These are phyloP conservation scores for Fraxinus baroniana DNA, from an alignment of 305 asterid genomes.

Conservation along the genomic window DNA sequence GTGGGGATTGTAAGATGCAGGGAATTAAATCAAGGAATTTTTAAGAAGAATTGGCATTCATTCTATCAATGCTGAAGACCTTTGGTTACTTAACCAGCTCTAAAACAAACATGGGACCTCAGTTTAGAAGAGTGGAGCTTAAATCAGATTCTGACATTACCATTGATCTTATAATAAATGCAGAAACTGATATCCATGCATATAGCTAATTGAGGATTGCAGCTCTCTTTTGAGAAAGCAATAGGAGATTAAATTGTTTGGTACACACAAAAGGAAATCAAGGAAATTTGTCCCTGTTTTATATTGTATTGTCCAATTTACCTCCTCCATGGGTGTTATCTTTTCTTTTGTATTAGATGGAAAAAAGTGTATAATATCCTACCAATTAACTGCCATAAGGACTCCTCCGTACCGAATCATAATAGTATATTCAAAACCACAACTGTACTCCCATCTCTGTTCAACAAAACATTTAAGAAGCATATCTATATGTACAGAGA, in stretches of 20 bases:
- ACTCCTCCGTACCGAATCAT: neutral
- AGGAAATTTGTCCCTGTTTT: neutral
- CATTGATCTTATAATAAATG: neutral
- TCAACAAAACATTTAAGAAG: neutral
- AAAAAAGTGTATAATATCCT: neutral
- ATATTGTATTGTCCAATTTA: neutral
- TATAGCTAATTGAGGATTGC: neutral
- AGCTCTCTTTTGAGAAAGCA: neutral
- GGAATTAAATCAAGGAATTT: neutral
- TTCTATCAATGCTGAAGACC: neutral
- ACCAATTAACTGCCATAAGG: neutral
- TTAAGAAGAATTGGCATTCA: neutral
- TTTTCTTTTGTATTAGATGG: neutral
- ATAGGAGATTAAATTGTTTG: neutral
- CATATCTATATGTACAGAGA: neutral
- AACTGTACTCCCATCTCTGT: neutral
- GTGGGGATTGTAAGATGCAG: neutral
- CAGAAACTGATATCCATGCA: neutral
- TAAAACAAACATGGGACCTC: neutral
- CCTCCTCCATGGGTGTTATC: neutral
- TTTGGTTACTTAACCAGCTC: neutral
- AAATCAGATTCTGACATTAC: neutral
- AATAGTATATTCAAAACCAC: neutral
- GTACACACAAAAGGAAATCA: neutral
- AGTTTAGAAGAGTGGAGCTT: neutral